Base-by-base conservation (phyloP, 2,329 filamentous ascomycete species). In the Corniculantispora saksenae region DNA sequence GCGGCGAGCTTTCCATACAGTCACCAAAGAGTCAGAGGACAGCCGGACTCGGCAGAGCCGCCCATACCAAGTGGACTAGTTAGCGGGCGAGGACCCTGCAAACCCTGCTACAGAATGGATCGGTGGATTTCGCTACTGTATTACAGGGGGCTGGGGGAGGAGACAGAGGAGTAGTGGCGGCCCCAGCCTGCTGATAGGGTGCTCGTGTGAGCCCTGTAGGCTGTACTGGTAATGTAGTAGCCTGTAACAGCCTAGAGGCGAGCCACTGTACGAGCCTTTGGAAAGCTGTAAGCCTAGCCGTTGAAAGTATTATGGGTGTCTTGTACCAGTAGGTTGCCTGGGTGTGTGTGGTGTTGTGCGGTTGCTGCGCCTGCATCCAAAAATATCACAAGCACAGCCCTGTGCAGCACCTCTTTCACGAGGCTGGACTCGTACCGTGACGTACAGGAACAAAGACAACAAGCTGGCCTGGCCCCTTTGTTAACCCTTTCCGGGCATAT, bases 351-450 rank as follows among this genome's bases (percentile, higher is more conserved):
- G n/a, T 32, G 29, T 60, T 23, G n/a, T 19, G 38, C 6, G 5
- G 29, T 12, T 61, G 48, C 59, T 53, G 48, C 48, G 59, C 57
- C 57, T 25, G 29, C 21, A 21, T 45, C 55, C 55, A 57, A 57
- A 57, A 57, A 57, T 57, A 57, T 57, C 55, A 43, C 35, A 57
- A 54, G 53, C 55, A 57, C 38, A 57, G 55, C 55, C 54, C 38
- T 55, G 51, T 4, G 5, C 3, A 29, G 1, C 32, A 15, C 51
- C 5, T 3, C 5, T 19, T 27, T 43, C 21, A 45, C 55, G 55
- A 57, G 55, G 55, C 38, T 45, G 23, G 32, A 17, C 38, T 57
- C 38, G 55, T 57, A 45, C 55, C 55, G 35, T 45, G 55, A 45
- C 55, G 54, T 40, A n/a, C 17, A 35, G 29, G n/a, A 21, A n/a